phyloP scores from a whole-genome alignment of 176 grass and related monocot species.

The Sorghum bicolor region DNA sequence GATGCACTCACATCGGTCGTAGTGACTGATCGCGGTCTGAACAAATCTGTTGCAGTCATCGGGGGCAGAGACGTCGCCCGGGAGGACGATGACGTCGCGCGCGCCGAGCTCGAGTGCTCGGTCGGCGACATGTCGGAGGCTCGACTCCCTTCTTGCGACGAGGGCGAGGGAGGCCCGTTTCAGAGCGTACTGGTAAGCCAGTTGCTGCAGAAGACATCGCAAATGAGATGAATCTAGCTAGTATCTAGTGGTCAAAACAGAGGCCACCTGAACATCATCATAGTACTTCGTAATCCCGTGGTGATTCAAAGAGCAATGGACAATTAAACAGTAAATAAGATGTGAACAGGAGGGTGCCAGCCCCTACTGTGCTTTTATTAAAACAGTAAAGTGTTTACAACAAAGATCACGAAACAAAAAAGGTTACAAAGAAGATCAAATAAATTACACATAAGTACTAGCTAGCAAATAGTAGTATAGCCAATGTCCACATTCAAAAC shows the following conservation, averaged over 20 bases:
- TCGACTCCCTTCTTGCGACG: slow-evolving; percentile 53
- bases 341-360: too few relatives aligned
- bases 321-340: too few relatives aligned
- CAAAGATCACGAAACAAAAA: too few relatives aligned
- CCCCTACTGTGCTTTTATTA: too few relatives aligned
- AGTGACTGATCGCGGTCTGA: slow-evolving; percentile 39
- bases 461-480: too few relatives aligned
- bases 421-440: too few relatives aligned
- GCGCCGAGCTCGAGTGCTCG: slow-evolving; percentile 40
- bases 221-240: background rate
- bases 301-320: too few relatives aligned
- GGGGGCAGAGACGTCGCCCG: slow-evolving; percentile 35
- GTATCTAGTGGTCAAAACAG: background rate
- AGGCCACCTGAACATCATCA: background rate
- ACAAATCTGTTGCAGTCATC: slow-evolving; percentile 45
- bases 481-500: too few relatives aligned
- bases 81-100: slow-evolving; percentile 45
- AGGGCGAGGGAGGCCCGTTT: slow-evolving; percentile 54
- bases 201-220: slow-evolving; percentile 25
- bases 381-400: too few relatives aligned
- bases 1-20: slow-evolving; percentile 34
- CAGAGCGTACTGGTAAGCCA: slow-evolving; percentile 64
- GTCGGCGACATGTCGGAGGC: slow-evolving; percentile 47
- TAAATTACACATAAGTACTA: too few relatives aligned
- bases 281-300: too few relatives aligned